Evolutionary conservation across 2,329 filamentous ascomycete species (phyloP).

Genomic region (Niveomyces coronatus): DNA sequence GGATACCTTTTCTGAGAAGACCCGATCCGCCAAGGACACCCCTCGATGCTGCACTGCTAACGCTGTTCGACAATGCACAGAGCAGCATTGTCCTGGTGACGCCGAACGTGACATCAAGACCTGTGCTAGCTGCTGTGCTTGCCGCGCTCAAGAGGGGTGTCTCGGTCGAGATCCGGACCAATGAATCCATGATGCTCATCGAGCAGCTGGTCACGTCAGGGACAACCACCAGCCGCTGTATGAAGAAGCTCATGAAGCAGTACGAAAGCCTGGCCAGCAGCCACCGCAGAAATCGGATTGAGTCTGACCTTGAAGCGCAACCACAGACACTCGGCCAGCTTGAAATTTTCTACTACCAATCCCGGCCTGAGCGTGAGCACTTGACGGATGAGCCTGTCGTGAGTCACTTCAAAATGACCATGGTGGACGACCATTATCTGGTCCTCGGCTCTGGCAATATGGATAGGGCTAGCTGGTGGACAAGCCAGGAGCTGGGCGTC

Average conservation of each 20-base stretch:
- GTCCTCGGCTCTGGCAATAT: conserved; percentile 74
- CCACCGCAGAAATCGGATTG: conserved; percentile 14
- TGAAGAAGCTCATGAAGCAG: conserved; percentile 46
- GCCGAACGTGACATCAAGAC: conserved; percentile 63
- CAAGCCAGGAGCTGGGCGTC: conserved; percentile 73
- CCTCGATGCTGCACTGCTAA: conserved; percentile 55
- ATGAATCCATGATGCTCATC: conserved; percentile 59
- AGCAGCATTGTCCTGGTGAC: conserved; percentile 59
- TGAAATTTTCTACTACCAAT: conserved; percentile 48
- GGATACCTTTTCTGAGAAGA: conserved; percentile 43
- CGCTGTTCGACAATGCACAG: conserved; percentile 47
- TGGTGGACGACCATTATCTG: conserved; percentile 58
- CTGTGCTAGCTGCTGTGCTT: conserved; percentile 52
- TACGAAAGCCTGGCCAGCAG: conserved; percentile 31
- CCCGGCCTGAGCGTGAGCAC: conserved; percentile 19
- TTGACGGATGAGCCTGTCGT: conserved; percentile 52
- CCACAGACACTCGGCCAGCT: conserved; percentile 35
- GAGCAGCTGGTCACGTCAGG: conserved; percentile 76
- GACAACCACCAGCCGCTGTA: conserved; percentile 57
- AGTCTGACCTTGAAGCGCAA: conserved; percentile 33
- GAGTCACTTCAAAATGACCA: conserved; percentile 66
- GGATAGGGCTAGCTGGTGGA: conserved; percentile 79
- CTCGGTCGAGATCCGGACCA: conserved; percentile 57
- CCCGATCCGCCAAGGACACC: conserved; percentile 50
- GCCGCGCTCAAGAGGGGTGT: conserved; percentile 55